Percentiles rank a stretch among this genome's conserved stretches.
These are phyloP conservation scores for Geotrichum cucujoidarum DNA, from an alignment of 1,139 yeast species.

Conservation along the genomic window DNA sequence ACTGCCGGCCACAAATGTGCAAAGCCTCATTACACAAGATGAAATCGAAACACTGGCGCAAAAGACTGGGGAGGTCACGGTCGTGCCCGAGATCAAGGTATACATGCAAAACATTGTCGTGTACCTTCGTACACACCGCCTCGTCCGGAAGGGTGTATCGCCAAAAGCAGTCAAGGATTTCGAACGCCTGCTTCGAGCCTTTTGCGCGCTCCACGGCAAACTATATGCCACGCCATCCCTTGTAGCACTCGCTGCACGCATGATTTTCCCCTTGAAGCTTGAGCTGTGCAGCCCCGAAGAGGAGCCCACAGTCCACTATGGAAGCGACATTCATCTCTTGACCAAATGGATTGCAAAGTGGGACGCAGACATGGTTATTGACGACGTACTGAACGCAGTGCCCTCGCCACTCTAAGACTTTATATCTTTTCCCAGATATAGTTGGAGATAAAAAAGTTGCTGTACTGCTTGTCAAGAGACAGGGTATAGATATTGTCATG, in stretches of 20 bases:
- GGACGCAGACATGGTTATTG: constrained; percentile 45
- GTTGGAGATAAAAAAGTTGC: constrained; percentile 60
- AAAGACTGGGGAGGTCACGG: constrained; percentile 28
- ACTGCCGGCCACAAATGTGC: constrained; percentile 13
- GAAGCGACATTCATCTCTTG: constrained; percentile 46
- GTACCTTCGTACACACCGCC: constrained; percentile 48
- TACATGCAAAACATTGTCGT: constrained; percentile 52
- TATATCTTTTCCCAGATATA: constrained; percentile 56
- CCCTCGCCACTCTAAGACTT: constrained; percentile 43
- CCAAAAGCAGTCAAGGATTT: constrained; percentile 44
- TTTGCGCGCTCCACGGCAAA: constrained; percentile 42
- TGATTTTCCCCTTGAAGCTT: constrained; percentile 45
- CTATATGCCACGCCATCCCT: constrained; percentile 48
- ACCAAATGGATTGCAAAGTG: constrained; percentile 42
- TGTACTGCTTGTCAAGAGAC: constrained; percentile 52
- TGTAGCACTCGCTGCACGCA: constrained; percentile 46
- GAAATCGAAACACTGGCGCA: constrained; percentile 5
- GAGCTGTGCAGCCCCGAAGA: constrained; percentile 39
- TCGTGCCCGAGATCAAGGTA: constrained; percentile 46
- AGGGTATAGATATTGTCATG: constrained; percentile 49
- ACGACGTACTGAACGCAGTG: constrained; percentile 45
- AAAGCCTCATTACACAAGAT: constrained; percentile 1
- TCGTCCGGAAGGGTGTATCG: constrained; percentile 48
- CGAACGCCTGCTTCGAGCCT: constrained; percentile 38
- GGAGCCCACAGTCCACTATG: constrained; percentile 50